Evolutionary conservation across 2,329 filamentous ascomycete genomes (phyloP).

Genomic region (Xylariaceae sp.): DNA sequence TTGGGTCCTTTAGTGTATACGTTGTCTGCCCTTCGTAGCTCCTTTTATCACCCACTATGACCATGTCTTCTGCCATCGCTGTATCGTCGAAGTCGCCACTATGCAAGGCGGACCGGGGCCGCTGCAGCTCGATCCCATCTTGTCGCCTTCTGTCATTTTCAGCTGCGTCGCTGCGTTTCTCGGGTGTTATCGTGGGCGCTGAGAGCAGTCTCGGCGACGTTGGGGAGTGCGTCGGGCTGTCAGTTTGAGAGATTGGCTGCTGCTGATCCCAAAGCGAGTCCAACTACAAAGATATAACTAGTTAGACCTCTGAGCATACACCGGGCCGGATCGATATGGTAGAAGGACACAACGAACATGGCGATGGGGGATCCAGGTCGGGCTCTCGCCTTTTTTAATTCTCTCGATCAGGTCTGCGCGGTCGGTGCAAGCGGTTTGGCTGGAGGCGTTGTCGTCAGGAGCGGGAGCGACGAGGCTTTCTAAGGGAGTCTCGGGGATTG

Average conservation of each 20-base stretch:
- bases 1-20: constrained; percentile 43
- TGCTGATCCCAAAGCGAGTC: constrained; percentile 35
- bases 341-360: constrained; percentile 44
- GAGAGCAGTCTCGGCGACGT: constrained; percentile 41
- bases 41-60: constrained; percentile 60
- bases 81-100: constrained; percentile 61
- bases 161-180: constrained; percentile 37
- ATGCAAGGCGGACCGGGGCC: constrained; percentile 74
- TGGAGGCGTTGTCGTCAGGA: constrained; percentile 24
- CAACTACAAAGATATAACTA: constrained; percentile 22
- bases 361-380: constrained; percentile 66
- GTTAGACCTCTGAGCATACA: constrained; percentile 14
- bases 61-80: constrained; percentile 61
- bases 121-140: constrained; percentile 65
- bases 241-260: constrained; percentile 34
- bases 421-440: constrained; percentile 45
- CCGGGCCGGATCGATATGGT: neutral
- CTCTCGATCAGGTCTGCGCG: constrained; percentile 78
- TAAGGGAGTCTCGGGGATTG: constrained; percentile 37
- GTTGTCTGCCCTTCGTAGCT: constrained; percentile 56
- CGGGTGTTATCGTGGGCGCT: constrained; percentile 45
- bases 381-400: constrained; percentile 74
- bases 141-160: constrained; percentile 41
- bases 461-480: constrained; percentile 30
- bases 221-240: constrained; percentile 32